phyloP scores from a whole-genome alignment of 2,329 filamentous ascomycete genomes.

The Fusarium fracticaudum region DNA sequence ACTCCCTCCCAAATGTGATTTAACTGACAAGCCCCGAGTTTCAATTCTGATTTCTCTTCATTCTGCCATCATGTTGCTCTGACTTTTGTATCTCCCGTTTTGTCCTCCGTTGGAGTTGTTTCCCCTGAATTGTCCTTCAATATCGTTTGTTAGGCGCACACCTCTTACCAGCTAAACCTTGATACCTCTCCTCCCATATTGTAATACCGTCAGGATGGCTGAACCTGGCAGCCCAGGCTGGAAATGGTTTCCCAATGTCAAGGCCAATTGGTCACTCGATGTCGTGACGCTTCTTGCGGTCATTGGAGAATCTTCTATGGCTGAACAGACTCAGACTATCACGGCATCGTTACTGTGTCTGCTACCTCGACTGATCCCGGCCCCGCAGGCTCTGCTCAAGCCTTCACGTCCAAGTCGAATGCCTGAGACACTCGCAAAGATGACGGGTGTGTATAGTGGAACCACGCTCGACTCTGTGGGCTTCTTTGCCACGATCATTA shows the following conservation, averaged over 20 bases:
- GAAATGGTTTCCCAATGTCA: slow-evolving; percentile 57
- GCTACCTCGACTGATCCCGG: slow-evolving; percentile 68
- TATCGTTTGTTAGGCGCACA: background rate
- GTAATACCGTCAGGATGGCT: slow-evolving; percentile 34
- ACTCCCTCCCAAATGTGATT: background rate
- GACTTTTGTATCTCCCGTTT: background rate
- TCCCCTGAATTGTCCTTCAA: background rate
- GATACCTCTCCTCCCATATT: background rate
- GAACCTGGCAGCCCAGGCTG: slow-evolving; percentile 40
- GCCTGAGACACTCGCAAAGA: slow-evolving; percentile 63
- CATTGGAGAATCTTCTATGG: slow-evolving; percentile 68
- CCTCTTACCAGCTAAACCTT: background rate
- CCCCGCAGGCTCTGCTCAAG: slow-evolving; percentile 70
- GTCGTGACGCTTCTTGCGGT: slow-evolving; percentile 71
- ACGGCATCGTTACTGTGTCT: slow-evolving; percentile 67
- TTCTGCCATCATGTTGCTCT: background rate
- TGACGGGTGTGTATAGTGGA: slow-evolving; percentile 68
- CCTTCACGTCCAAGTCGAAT: slow-evolving; percentile 64
- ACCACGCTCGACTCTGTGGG: slow-evolving; percentile 64
- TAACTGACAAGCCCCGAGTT: background rate
- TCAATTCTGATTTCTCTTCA: background rate
- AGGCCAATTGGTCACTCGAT: slow-evolving; percentile 64
- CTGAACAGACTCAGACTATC: slow-evolving; percentile 66
- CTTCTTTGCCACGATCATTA: slow-evolving; percentile 70
- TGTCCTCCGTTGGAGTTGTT: background rate